A percentile compares a stretch with the other conserved stretches of the same genome.
These are phyloP conservation scores for Neonothopanus nambi DNA, from an alignment of 1,284 basidiomycete genomes.

Conservation along the genomic window DNA sequence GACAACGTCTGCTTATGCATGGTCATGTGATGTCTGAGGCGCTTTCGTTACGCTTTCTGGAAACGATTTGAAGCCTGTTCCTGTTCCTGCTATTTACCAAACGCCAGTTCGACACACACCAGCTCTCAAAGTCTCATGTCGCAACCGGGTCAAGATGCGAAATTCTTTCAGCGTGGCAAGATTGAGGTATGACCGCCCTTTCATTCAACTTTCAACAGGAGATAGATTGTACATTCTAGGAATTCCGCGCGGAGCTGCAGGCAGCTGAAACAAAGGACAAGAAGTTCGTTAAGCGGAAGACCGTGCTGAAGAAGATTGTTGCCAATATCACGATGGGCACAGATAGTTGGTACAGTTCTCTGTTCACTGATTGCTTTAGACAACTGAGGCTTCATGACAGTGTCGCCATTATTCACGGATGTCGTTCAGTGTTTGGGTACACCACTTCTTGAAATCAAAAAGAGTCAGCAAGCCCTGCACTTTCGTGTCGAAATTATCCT, in stretches of 20 bases:
- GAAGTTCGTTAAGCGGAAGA: constrained; percentile 89
- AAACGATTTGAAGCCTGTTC: too few species aligned
- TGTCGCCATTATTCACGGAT: constrained; percentile 91
- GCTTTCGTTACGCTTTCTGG: too few species aligned
- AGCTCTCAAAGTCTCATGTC: constrained; percentile 41
- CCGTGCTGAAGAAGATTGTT: constrained; percentile 92
- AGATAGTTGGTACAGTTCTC: constrained; percentile 69
- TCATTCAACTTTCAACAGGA: constrained; percentile 14
- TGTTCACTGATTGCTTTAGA: constrained; percentile 25
- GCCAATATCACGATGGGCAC: constrained; percentile 97
- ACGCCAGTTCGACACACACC: too few species aligned
- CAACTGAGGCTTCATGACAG: constrained; percentile 42
- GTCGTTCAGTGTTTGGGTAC: constrained; percentile 88
- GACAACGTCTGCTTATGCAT: too few species aligned
- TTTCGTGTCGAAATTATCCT: constrained; percentile 4
- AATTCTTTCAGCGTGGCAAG: constrained; percentile 89
- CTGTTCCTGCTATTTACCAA: too few species aligned
- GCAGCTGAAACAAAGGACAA: constrained; percentile 92
- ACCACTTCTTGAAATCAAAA: constrained; percentile 95
- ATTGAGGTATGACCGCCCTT: constrained; percentile 66
- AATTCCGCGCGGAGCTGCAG: constrained; percentile 86
- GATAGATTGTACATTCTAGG: constrained; percentile 43
- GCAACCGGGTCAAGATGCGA: constrained; percentile 79
- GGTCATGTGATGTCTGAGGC: too few species aligned
- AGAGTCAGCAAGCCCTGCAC: constrained; percentile 64